These are phyloP conservation scores for Niebla homalea DNA, from an alignment of 495 filamentous ascomycete species.

Conservation along the genomic window DNA sequence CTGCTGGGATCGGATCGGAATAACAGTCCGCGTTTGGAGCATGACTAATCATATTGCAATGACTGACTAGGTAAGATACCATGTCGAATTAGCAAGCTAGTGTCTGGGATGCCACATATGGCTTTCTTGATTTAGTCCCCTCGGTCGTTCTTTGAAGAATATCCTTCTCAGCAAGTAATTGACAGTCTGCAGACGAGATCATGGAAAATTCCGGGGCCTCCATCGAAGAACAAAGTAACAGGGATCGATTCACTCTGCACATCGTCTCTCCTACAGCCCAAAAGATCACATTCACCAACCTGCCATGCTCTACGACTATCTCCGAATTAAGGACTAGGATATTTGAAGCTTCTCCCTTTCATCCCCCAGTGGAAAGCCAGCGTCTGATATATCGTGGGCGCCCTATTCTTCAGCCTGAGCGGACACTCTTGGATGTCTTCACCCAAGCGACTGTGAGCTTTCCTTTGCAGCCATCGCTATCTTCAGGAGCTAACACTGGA, in stretches of 20 bases:
- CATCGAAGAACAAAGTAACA: background rate
- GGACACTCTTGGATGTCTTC: slow-evolving; percentile 46
- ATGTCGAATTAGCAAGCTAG: too few relatives aligned
- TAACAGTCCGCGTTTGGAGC: too few relatives aligned
- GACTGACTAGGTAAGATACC: too few relatives aligned
- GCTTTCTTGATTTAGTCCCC: too few relatives aligned
- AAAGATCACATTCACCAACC: slow-evolving; percentile 38
- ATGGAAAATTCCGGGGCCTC: too few relatives aligned
- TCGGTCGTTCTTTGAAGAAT: too few relatives aligned
- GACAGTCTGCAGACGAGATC: too few relatives aligned
- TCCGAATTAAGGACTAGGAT: slow-evolving; percentile 48
- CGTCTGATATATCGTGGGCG: slow-evolving; percentile 56
- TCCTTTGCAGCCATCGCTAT: background rate
- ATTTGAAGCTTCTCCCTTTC: slow-evolving; percentile 36
- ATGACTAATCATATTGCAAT: too few relatives aligned
- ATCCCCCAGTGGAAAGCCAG: slow-evolving; percentile 39
- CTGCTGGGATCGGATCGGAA: too few relatives aligned
- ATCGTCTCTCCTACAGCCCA: slow-evolving; percentile 48
- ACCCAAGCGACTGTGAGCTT: slow-evolving; percentile 40
- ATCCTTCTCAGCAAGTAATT: too few relatives aligned
- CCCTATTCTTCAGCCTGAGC: slow-evolving; percentile 36
- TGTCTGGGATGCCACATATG: too few relatives aligned
- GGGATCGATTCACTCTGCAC: slow-evolving; percentile 29
- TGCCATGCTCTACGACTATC: slow-evolving; percentile 44
- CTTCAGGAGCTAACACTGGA: background rate